Percentiles rank a stretch among this genome's conserved stretches.
Conservation (phyloP, 345 rosid species). For the Lagerstroemia speciosa region DNA sequence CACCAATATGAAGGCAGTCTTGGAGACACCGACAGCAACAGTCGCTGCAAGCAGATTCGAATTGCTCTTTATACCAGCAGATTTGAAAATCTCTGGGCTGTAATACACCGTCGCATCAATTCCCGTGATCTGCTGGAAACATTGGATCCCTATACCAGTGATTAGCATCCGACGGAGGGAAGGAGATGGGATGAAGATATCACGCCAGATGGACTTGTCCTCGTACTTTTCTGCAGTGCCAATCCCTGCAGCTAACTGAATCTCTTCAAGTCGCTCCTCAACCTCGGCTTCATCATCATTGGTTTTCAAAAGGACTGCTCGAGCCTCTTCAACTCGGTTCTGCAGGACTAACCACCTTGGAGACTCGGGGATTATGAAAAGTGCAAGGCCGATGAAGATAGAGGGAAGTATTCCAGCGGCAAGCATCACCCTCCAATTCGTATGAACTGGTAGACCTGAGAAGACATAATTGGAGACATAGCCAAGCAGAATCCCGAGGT, state of each 20-base stretch:
- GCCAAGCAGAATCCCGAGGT: constrained; percentile 78
- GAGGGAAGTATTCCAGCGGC: constrained; percentile 89
- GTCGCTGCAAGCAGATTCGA: constrained; percentile 63
- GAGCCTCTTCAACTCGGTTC: constrained; percentile 63
- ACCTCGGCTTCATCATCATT: constrained; percentile 61
- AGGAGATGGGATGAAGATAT: constrained; percentile 66
- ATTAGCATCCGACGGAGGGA: constrained; percentile 55
- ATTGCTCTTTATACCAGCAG: constrained; percentile 51
- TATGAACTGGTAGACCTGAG: constrained; percentile 51
- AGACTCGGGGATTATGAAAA: constrained; percentile 82
- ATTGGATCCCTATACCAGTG: constrained; percentile 77
- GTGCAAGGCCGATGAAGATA: constrained; percentile 58
- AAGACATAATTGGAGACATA: too few relatives aligned
- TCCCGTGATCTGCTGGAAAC: constrained; percentile 80
- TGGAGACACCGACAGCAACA: constrained; percentile 65
- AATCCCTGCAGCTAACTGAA: constrained; percentile 54
- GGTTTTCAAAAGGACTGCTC: constrained; percentile 62
- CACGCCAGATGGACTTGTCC: constrained; percentile 70
- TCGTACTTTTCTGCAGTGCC: constrained; percentile 27
- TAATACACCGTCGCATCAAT: constrained; percentile 77
- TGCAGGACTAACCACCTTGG: constrained; percentile 88
- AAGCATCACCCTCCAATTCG: constrained; percentile 85
- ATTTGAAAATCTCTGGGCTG: constrained; percentile 63
- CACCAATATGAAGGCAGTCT: constrained; percentile 52
- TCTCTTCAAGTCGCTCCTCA: constrained; percentile 72